A percentile compares a stretch with the other conserved stretches of the same genome.
phyloP scores from a whole-genome alignment of 73 alveolate genomes.

The Paramecium pentaurelia region DNA sequence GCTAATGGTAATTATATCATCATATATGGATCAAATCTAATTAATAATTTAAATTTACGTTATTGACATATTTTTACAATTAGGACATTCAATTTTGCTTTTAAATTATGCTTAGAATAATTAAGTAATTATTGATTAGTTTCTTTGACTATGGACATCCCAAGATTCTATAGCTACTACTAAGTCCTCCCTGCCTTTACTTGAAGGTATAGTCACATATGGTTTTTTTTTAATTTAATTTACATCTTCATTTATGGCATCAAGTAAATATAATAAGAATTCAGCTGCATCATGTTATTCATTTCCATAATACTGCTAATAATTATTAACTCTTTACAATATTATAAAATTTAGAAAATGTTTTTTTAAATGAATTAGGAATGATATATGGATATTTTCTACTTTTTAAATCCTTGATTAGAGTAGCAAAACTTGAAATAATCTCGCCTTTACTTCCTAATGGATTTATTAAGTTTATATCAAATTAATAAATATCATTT shows the following conservation, averaged over 20 bases:
- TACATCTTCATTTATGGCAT: slow-evolving; percentile 94
- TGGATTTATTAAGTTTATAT: slow-evolving; percentile 87
- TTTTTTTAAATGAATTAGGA: slow-evolving; percentile 41
- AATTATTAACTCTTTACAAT: not conserved
- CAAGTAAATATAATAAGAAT: slow-evolving; percentile 83
- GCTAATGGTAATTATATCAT: slow-evolving; percentile 17
- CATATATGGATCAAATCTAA: slow-evolving; percentile 42
- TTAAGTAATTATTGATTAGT: slow-evolving; percentile 91
- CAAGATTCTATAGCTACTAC: slow-evolving; percentile 88
- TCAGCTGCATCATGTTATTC: slow-evolving; percentile 68
- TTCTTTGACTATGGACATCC: slow-evolving; percentile 89
- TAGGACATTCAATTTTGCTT: slow-evolving; percentile 88
- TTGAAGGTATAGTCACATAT: slow-evolving; percentile 74
- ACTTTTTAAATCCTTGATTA: slow-evolving; percentile 45
- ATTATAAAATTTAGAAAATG: slow-evolving; percentile 5
- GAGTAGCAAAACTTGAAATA: slow-evolving; percentile 3
- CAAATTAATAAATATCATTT: slow-evolving; percentile 63
- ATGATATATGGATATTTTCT: not conserved
- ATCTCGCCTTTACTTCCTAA: slow-evolving; percentile 89
- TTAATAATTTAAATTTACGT: slow-evolving; percentile 34
- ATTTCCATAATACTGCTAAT: slow-evolving; percentile 27
- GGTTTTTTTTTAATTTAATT: slow-evolving; percentile 88
- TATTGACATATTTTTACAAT: slow-evolving; percentile 80
- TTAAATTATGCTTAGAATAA: slow-evolving; percentile 94
- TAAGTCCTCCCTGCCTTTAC: slow-evolving; percentile 76